Base-by-base conservation (phyloP, 2,329 filamentous ascomycete genomes). In the Trichoderma harzianum region DNA sequence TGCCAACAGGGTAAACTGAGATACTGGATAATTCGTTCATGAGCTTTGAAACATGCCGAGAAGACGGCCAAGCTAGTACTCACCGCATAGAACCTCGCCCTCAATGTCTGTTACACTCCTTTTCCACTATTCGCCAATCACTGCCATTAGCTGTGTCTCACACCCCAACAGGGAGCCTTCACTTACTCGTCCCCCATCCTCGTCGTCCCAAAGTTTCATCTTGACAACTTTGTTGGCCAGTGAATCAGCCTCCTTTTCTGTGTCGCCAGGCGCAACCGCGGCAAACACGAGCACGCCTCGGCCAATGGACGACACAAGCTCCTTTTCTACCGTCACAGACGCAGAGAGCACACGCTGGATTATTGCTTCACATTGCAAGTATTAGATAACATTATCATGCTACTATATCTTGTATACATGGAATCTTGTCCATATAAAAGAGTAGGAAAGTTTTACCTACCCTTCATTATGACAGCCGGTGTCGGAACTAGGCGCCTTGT, bases 81-180 rank as follows among this genome's bases (percentile, higher is more conserved):
- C 86, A 97, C 94, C 95, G 81, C 95, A 98, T n/a, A 99, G 89
- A 30, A 99, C 88, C 80, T 98, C 96, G 65, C 96, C 96, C 58
- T 89, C 86, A 73, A 98, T 95, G 74, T 99, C 96, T 76, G 91
- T 87, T 10, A 99, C 94, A 76, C 87, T 97, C 77, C 88, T 89
- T 82, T 97, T 98, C 96, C 96, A 99, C 90, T 97, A 75, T 57
- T 57, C 36, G 3, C 30, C 47, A 30, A 32, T 47, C 57, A 62
- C 7, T 34, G 16, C 18, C 53, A 21, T 34, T 3, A 71, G 30
- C 14, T 18, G 8, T 36, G 39, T 72, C 30, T 47, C 24, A 26
- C 32, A 18, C 21, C 39, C 21, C n/a, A 26, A 6, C 58, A 12
- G 51, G 69, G n/a, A 26, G 26, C n/a, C 26, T 47, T 47, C 47